A percentile compares a stretch with the other conserved stretches of the same genome.
Evolutionary conservation across 768 basidiomycete genomes (phyloP).

Genomic region (Amanita exitialis): DNA sequence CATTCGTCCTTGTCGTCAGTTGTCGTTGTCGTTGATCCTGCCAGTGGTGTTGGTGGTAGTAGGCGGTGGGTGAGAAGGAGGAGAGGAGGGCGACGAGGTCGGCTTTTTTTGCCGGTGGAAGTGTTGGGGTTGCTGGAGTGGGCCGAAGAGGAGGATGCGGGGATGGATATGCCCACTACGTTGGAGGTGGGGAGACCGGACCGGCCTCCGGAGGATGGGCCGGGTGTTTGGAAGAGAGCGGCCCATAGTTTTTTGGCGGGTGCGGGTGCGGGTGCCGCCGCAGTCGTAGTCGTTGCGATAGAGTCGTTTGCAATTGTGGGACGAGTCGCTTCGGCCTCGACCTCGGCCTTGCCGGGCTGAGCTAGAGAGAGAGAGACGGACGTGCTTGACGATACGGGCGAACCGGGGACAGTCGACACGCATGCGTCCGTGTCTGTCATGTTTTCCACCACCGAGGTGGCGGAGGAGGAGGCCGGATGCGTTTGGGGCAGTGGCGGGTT

Average conservation of each 20-base stretch:
- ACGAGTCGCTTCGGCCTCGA: neutral
- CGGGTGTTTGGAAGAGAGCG: slow-evolving; percentile 46
- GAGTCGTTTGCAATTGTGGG: slow-evolving; percentile 4
- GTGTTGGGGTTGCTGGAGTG: no score
- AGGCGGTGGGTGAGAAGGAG: no score
- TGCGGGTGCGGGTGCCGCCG: slow-evolving; percentile 17
- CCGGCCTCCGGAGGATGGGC: slow-evolving; percentile 15
- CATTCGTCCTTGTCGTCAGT: no score
- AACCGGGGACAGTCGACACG: slow-evolving; percentile 40
- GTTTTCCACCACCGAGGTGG: slow-evolving; percentile 31
- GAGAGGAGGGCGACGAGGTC: no score
- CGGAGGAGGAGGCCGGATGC: slow-evolving; percentile 31
- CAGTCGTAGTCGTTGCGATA: slow-evolving; percentile 8
- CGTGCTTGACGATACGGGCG: slow-evolving; percentile 52
- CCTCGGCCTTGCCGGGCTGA: slow-evolving; percentile 1
- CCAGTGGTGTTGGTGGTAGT: no score
- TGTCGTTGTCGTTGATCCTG: neutral
- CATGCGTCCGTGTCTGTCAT: slow-evolving; percentile 14
- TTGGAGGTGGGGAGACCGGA: slow-evolving; percentile 58
- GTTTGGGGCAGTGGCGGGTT: slow-evolving; percentile 9
- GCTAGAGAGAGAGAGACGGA: slow-evolving; percentile 36
- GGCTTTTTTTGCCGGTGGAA: no score
- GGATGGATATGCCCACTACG: slow-evolving; percentile 66
- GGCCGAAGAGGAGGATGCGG: slow-evolving; percentile 30
- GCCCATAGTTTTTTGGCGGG: slow-evolving; percentile 67